These are phyloP conservation scores for Strigomonas oncopelti DNA, from an alignment of 208 protist species.

Conservation along the genomic window DNA sequence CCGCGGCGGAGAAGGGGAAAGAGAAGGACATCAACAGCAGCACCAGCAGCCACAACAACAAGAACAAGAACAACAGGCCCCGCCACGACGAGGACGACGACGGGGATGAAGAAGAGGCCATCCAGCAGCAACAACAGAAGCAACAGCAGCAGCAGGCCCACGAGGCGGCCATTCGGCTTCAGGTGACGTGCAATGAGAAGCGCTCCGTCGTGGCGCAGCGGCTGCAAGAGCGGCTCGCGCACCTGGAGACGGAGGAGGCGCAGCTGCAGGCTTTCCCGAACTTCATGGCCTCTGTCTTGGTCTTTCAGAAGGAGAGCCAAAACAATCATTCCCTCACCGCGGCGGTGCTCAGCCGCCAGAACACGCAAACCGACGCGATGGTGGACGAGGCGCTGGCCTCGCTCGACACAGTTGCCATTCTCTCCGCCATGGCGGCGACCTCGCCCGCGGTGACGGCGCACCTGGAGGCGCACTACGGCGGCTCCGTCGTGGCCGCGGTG, in stretches of 20 bases:
- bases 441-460: slow-evolving; percentile 14
- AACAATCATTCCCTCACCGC: too few relatives aligned
- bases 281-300: not conserved
- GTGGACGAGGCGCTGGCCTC: not conserved
- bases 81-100: not conserved
- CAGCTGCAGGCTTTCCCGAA: not conserved
- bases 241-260: not conserved
- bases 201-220: slow-evolving; percentile 38
- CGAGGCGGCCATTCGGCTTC: slow-evolving; percentile 12
- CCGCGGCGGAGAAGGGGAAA: slow-evolving; percentile 6
- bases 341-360: not conserved
- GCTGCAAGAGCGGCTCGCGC: slow-evolving; percentile 37
- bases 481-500: slow-evolving; percentile 19
- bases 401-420: slow-evolving; percentile 26
- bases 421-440: slow-evolving; percentile 19
- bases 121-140: not conserved
- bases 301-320: not conserved
- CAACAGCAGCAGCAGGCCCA: not conserved
- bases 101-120: not conserved
- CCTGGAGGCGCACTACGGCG: slow-evolving; percentile 26
- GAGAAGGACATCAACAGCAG: not conserved
- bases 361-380: not conserved
- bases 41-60: not conserved
- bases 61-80: not conserved
- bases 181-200: slow-evolving; percentile 34